These are phyloP conservation scores for Ganoderma multipileum DNA, from an alignment of 1,284 basidiomycete species.

Conservation along the genomic window DNA sequence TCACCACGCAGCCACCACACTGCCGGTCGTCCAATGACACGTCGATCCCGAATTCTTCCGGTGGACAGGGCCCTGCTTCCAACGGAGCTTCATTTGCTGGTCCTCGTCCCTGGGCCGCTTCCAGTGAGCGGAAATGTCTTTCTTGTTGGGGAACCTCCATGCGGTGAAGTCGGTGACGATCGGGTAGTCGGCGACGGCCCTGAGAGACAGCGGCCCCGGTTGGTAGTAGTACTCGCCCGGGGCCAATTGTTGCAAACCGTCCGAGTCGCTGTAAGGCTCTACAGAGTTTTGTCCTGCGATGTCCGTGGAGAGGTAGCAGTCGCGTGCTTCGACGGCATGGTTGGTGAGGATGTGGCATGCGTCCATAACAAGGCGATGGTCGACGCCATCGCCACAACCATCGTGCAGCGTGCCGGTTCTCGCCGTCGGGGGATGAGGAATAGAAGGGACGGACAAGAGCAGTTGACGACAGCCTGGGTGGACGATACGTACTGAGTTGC, in stretches of 20 bases:
- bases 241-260: not conserved
- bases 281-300: not conserved
- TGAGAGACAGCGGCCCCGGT: not conserved
- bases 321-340: not conserved
- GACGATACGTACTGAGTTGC: too few species aligned
- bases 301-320: not conserved
- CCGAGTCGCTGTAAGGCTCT: not conserved
- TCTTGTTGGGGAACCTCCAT: not conserved
- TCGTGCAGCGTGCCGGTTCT: too few species aligned
- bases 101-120: not conserved
- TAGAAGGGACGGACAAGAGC: too few species aligned
- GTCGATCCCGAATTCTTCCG: too few species aligned
- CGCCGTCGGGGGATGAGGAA: too few species aligned
- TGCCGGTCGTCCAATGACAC: too few species aligned
- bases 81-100: not conserved
- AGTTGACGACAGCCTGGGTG: too few species aligned
- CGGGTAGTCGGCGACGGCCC: not conserved
- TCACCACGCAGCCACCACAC: not conserved
- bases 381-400: too few species aligned
- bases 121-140: not conserved
- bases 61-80: not conserved
- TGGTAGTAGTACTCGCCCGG: not conserved
- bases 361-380: not conserved
- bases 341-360: not conserved
- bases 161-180: not conserved